Conservation (phyloP, 495 filamentous ascomycete genomes). For the Penicillium soppii region DNA sequence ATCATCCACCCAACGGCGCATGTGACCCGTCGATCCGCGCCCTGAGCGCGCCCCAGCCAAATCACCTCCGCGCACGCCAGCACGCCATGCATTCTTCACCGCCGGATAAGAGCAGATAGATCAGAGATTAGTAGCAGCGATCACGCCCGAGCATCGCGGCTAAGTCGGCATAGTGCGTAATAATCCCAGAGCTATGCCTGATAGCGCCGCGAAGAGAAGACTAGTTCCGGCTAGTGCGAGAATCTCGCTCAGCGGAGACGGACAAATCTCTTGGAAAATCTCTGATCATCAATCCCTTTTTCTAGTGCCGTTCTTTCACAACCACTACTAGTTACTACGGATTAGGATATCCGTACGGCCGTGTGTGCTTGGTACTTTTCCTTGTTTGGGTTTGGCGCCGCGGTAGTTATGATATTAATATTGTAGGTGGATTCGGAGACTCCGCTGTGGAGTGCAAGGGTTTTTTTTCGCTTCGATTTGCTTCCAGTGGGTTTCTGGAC, state of each 20-base stretch:
- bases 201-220: constrained; percentile 18
- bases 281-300: background rate
- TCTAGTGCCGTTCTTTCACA: no score
- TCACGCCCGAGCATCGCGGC: constrained; percentile 22
- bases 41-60: constrained; percentile 11
- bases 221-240: no score
- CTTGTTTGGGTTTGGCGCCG: background rate
- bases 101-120: constrained; percentile 16
- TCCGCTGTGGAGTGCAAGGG: background rate
- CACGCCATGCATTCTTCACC: constrained; percentile 15
- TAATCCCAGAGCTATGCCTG: constrained; percentile 7
- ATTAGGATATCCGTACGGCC: no score
- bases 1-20: constrained; percentile 14
- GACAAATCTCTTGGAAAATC: no score
- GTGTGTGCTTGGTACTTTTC: background rate
- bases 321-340: no score
- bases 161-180: constrained; percentile 27
- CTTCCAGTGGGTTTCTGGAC: background rate
- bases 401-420: background rate
- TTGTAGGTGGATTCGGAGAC: background rate
- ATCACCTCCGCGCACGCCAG: background rate
- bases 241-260: no score
- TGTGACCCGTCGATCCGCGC: constrained; percentile 27
- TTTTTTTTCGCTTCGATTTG: constrained; percentile 1
- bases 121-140: no score